phyloP scores from a whole-genome alignment of 2,329 filamentous ascomycete genomes.

The Thermothelomyces thermophilus region DNA sequence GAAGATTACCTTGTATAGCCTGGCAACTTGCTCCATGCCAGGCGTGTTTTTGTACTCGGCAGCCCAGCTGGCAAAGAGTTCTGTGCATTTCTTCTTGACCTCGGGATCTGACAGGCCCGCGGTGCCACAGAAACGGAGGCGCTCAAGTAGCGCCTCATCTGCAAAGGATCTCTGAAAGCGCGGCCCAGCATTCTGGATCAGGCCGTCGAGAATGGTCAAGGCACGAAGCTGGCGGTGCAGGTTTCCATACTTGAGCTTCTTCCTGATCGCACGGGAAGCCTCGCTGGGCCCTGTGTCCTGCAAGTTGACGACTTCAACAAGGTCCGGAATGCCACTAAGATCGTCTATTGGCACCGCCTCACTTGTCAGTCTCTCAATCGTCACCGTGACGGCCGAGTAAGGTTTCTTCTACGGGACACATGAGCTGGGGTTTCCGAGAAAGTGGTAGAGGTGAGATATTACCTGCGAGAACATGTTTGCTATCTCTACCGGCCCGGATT shows the following conservation, averaged over 20 bases:
- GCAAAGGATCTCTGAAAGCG: slow-evolving; percentile 82
- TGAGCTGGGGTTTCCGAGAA: background rate
- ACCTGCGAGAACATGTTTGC: slow-evolving; percentile 23
- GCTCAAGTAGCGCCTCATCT: slow-evolving; percentile 86
- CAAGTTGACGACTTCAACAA: slow-evolving; percentile 88
- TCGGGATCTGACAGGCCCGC: slow-evolving; percentile 77
- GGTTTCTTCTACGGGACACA: slow-evolving; percentile 61
- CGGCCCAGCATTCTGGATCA: slow-evolving; percentile 89
- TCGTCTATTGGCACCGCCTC: slow-evolving; percentile 90
- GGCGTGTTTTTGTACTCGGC: slow-evolving; percentile 71
- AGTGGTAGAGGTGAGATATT: background rate
- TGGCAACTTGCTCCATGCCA: slow-evolving; percentile 73
- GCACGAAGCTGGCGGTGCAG: slow-evolving; percentile 88
- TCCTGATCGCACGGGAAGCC: slow-evolving; percentile 84
- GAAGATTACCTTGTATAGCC: slow-evolving; percentile 57
- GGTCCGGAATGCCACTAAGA: slow-evolving; percentile 81
- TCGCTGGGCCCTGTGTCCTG: slow-evolving; percentile 82
- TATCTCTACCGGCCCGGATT: background rate
- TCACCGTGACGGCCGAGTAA: slow-evolving; percentile 88
- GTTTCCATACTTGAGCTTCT: slow-evolving; percentile 98
- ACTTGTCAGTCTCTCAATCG: slow-evolving; percentile 82
- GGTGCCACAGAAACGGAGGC: slow-evolving; percentile 78
- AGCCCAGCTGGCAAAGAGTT: slow-evolving; percentile 83
- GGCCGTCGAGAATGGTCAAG: slow-evolving; percentile 79
- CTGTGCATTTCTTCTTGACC: slow-evolving; percentile 82